Conservation (phyloP, 2,329 filamentous ascomycete genomes). For the Teratosphaeria pseudoeucalypti region DNA sequence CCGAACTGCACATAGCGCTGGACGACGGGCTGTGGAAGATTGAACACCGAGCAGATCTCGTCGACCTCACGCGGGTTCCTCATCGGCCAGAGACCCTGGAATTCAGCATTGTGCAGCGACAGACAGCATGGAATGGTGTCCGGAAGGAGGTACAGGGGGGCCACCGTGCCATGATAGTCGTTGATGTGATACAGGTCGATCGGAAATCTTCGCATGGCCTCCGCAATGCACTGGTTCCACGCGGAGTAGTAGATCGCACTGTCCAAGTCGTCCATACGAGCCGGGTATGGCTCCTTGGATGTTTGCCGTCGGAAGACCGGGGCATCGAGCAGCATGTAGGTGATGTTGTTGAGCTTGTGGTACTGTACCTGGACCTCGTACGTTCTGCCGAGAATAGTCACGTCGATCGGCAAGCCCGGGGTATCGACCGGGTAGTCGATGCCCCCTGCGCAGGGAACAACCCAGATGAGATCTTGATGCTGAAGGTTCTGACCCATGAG, state of each 20-base stretch:
- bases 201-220: slow-evolving; percentile 51
- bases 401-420: slow-evolving; percentile 49
- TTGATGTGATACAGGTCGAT: slow-evolving; percentile 58
- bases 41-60: slow-evolving; percentile 57
- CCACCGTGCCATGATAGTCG: slow-evolving; percentile 54
- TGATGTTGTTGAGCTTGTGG: slow-evolving; percentile 54
- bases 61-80: slow-evolving; percentile 49
- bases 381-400: slow-evolving; percentile 49
- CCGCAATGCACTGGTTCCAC: slow-evolving; percentile 61
- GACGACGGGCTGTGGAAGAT: slow-evolving; percentile 47
- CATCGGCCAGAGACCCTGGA: slow-evolving; percentile 60
- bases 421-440: slow-evolving; percentile 54
- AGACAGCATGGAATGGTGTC: slow-evolving; percentile 51
- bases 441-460: slow-evolving; percentile 45
- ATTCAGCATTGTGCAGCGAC: slow-evolving; percentile 59
- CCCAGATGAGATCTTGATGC: slow-evolving; percentile 54
- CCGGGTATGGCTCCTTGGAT: slow-evolving; percentile 53
- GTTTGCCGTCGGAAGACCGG: slow-evolving; percentile 57
- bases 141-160: slow-evolving; percentile 55
- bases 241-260: slow-evolving; percentile 59
- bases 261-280: slow-evolving; percentile 59
- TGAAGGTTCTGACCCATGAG: slow-evolving; percentile 56
- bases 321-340: slow-evolving; percentile 56
- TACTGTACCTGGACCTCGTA: slow-evolving; percentile 57
- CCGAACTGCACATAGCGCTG: slow-evolving; percentile 56